Percentiles rank a stretch among this genome's conserved stretches.
These are phyloP conservation scores for Podila epigama DNA, from an alignment of 192 early-diverging fungal genomes.

Conservation along the genomic window DNA sequence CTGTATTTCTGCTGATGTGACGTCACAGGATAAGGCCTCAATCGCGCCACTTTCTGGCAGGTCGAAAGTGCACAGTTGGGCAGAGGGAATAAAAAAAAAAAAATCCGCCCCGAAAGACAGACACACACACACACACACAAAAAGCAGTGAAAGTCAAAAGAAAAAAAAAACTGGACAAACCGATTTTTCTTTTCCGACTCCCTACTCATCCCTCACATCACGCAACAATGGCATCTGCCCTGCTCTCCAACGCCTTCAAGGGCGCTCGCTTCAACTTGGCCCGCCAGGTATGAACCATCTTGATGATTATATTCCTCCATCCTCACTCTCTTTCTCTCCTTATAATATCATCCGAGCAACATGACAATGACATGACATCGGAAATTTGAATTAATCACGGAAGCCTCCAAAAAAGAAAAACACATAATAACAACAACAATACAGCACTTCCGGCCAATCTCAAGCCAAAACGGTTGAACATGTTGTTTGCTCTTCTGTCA, in stretches of 20 bases:
- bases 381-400: slow-evolving; percentile 2
- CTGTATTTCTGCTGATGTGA: too few species aligned
- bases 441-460: too few species aligned
- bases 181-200: slow-evolving; percentile 6
- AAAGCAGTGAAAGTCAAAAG: too few species aligned
- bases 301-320: not conserved
- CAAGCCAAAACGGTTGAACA: too few species aligned
- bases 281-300: slow-evolving; percentile 42
- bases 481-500: too few species aligned
- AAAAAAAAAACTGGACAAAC: not conserved
- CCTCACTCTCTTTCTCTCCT: not conserved
- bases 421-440: not conserved
- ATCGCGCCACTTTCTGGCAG: too few species aligned
- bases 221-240: slow-evolving; percentile 37
- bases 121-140: too few species aligned
- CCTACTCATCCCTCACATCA: slow-evolving; percentile 2
- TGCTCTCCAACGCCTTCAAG: slow-evolving; percentile 49
- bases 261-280: slow-evolving; percentile 45
- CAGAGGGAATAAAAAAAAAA: too few species aligned
- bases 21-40: too few species aligned
- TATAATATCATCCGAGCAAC: not conserved
- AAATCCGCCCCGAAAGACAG: too few species aligned
- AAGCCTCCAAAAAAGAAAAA: not conserved
- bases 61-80: too few species aligned
- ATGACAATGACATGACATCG: not conserved